Conservation (phyloP, 129 eudicot genomes). For the Artemisia annua region DNA sequence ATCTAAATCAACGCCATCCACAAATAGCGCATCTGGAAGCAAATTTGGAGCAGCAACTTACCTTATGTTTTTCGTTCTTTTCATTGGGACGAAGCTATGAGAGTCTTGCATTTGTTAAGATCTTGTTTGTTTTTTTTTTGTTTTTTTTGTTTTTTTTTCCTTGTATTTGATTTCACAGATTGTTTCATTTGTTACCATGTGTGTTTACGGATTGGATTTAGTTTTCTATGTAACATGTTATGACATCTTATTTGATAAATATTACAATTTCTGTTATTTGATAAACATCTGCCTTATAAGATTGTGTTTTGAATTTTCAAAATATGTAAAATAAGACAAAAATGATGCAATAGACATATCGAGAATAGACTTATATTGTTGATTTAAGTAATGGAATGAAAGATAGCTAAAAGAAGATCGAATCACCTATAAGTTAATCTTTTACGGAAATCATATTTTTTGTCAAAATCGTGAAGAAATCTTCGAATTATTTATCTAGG, state of each 20-base stretch:
- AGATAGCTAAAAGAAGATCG: too few relatives aligned
- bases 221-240: constrained; percentile 13
- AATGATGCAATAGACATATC: background rate
- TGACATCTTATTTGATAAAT: background rate
- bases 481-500: too few relatives aligned
- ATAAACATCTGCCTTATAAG: background rate
- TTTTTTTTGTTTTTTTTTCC: too few relatives aligned
- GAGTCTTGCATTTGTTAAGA: constrained; percentile 15
- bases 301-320: too few relatives aligned
- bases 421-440: too few relatives aligned
- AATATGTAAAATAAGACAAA: too few relatives aligned
- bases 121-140: too few relatives aligned
- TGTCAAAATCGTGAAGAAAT: too few relatives aligned
- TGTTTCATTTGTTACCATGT: constrained; percentile 26
- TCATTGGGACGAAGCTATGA: constrained; percentile 36
- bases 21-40: constrained; percentile 48
- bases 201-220: background rate
- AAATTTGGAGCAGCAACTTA: constrained; percentile 38
- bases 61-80: constrained; percentile 37
- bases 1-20: constrained; percentile 60
- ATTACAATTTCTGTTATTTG: background rate
- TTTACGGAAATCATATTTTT: too few relatives aligned
- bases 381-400: too few relatives aligned
- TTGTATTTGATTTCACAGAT: background rate
- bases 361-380: too few relatives aligned